phyloP scores from a whole-genome alignment of 495 filamentous ascomycete species.

The Patellaria atrata region DNA sequence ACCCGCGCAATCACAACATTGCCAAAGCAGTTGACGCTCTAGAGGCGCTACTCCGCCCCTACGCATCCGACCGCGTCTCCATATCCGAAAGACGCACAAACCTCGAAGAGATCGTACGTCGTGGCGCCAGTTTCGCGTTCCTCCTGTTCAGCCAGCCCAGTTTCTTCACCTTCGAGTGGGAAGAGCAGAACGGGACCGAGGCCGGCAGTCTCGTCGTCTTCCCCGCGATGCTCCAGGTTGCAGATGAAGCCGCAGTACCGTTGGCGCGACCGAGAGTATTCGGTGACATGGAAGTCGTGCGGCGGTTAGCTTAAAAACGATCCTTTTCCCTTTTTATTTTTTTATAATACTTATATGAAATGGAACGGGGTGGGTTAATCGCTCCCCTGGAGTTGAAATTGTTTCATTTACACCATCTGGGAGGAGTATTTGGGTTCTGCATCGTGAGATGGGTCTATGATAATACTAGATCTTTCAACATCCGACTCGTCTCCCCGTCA shows the following conservation, averaged over 20 bases:
- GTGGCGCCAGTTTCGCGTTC: conserved; percentile 26
- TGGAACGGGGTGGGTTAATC: too few species aligned
- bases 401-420: too few species aligned
- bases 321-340: too few species aligned
- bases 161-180: conserved; percentile 24
- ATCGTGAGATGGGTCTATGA: too few species aligned
- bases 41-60: conserved; percentile 21
- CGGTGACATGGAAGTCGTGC: conserved; percentile 21
- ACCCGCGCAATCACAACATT: conserved; percentile 19
- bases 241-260: conserved; percentile 19
- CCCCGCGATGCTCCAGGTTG: conserved; percentile 23
- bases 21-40: conserved; percentile 8
- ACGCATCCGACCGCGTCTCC: conserved; percentile 13
- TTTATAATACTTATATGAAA: too few species aligned
- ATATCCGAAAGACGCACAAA: conserved; percentile 19
- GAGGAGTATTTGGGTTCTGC: too few species aligned
- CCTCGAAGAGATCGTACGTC: conserved; percentile 25
- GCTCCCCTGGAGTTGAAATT: too few species aligned
- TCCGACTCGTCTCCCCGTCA: too few species aligned
- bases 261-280: conserved; percentile 18
- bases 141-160: conserved; percentile 28
- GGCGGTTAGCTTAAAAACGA: too few species aligned
- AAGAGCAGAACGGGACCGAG: conserved; percentile 9
- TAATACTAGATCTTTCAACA: too few species aligned
- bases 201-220: conserved; percentile 24